A percentile compares a stretch with the other conserved stretches of the same genome.
phyloP scores from a whole-genome alignment of 441 rosid genomes.

The Raphanus hybrid region DNA sequence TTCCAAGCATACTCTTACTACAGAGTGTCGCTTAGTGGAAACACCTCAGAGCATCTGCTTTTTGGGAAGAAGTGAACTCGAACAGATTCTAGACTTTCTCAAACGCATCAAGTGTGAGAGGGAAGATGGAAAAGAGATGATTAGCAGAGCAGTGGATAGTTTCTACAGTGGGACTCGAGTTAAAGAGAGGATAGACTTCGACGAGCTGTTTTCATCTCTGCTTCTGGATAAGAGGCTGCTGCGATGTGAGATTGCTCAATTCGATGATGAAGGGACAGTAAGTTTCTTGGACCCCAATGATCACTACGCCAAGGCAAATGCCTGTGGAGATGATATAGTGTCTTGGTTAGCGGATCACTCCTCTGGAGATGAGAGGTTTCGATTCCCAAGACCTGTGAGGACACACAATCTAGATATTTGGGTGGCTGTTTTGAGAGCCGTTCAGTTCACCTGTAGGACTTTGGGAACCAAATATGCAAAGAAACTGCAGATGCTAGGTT shows the following conservation, averaged over 20 bases:
- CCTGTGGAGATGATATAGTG: conserved; percentile 16
- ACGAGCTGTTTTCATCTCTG: conserved; percentile 2
- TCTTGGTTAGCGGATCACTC: conserved; percentile 19
- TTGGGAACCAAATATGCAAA: conserved; percentile 20
- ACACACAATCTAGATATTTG: conserved; percentile 15
- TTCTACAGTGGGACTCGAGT: background rate
- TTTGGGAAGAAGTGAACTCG: conserved; percentile 5
- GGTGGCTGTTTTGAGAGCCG: conserved; percentile 23
- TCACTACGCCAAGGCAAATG: conserved; percentile 20
- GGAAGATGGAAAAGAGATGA: conserved; percentile 23
- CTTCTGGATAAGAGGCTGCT: conserved; percentile 29
- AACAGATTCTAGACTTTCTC: background rate
- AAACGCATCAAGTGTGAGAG: background rate
- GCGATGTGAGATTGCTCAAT: background rate
- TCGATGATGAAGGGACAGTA: conserved; percentile 24
- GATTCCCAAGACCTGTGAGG: conserved; percentile 7
- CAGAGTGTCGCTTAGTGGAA: background rate
- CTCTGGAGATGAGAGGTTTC: conserved; percentile 13
- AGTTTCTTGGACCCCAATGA: background rate
- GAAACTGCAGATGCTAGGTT: background rate
- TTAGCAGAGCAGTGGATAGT: conserved; percentile 25
- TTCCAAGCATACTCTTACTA: background rate
- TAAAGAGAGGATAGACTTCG: conserved; percentile 27
- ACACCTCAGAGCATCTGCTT: conserved; percentile 33
- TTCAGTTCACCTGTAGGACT: conserved; percentile 17